Evolutionary conservation across 1,139 yeast species (phyloP).

Genomic region (Pichia sp.): DNA sequence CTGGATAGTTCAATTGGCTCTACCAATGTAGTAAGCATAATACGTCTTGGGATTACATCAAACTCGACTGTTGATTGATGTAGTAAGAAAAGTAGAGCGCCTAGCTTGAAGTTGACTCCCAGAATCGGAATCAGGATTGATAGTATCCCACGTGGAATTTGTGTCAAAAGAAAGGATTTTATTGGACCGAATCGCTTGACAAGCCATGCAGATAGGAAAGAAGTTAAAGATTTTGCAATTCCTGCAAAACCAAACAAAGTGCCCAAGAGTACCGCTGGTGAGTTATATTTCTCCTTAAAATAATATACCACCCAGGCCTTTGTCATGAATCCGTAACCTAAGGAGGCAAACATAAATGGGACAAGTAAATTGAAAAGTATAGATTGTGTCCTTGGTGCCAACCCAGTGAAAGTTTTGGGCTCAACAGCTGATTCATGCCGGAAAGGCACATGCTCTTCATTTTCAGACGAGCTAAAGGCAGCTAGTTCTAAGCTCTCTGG

Average conservation of each 20-base stretch:
- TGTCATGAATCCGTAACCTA: conserved; percentile 86
- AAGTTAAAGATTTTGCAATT: conserved; percentile 54
- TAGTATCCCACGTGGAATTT: conserved; percentile 71
- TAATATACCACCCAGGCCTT: conserved; percentile 85
- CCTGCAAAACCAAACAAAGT: conserved; percentile 58
- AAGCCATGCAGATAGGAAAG: conserved; percentile 67
- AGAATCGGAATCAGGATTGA: conserved; percentile 50
- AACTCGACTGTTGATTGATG: conserved; percentile 62
- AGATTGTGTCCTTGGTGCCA: conserved; percentile 35
- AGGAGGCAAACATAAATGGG: conserved; percentile 67
- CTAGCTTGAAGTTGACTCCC: conserved; percentile 31
- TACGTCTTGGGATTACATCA: conserved; percentile 92
- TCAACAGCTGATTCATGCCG: conserved; percentile 24
- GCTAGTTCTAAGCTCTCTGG: neutral
- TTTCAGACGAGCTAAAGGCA: conserved; percentile 15
- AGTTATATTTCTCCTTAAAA: conserved; percentile 43
- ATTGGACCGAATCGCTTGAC: conserved; percentile 74
- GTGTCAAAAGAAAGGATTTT: conserved; percentile 68
- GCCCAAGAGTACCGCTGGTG: conserved; percentile 45
- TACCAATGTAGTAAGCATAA: conserved; percentile 65
- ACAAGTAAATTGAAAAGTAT: conserved; percentile 41
- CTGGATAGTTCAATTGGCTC: conserved; percentile 57
- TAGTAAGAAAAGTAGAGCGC: conserved; percentile 38
- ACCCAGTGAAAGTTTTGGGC: conserved; percentile 30
- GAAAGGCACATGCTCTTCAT: conserved; percentile 21